A percentile compares a stretch with the other conserved stretches of the same genome.
phyloP scores from a whole-genome alignment of 176 grass and related monocot genomes.

The Ampelocalamus luodianensis region DNA sequence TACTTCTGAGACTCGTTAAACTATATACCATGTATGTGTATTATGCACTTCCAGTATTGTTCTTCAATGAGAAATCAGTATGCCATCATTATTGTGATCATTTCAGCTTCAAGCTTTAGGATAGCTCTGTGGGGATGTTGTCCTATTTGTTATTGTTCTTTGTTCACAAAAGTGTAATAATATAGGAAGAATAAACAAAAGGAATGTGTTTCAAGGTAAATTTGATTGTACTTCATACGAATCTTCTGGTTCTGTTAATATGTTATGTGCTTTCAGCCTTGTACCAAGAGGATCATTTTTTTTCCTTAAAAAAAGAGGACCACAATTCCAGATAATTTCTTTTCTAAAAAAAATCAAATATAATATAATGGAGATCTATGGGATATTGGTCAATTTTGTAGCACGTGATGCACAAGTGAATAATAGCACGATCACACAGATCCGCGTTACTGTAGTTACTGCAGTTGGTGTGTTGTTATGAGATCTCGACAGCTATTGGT shows the following conservation, averaged over 20 bases:
- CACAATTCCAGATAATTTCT: neutral
- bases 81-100: slow-evolving; percentile 9
- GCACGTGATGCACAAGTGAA: neutral
- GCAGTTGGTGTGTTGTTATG: slow-evolving; percentile 9
- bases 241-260: neutral
- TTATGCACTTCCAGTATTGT: slow-evolving; percentile 9
- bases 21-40: slow-evolving; percentile 35
- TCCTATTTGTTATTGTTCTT: neutral
- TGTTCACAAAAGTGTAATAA: slow-evolving; percentile 25
- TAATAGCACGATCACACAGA: neutral
- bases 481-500: neutral
- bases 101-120: slow-evolving; percentile 28
- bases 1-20: slow-evolving; percentile 16
- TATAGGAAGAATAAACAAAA: slow-evolving; percentile 15
- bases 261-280: neutral
- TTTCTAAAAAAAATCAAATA: neutral
- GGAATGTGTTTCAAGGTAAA: neutral
- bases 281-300: neutral
- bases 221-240: neutral
- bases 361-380: neutral
- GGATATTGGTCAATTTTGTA: neutral
- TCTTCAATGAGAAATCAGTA: neutral
- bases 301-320: neutral
- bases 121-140: neutral
- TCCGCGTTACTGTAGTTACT: neutral